A percentile compares a stretch with the other conserved stretches of the same genome.
These are phyloP conservation scores for Sclerotinia glacialis DNA, from an alignment of 2,329 filamentous ascomycete genomes.

Conservation along the genomic window DNA sequence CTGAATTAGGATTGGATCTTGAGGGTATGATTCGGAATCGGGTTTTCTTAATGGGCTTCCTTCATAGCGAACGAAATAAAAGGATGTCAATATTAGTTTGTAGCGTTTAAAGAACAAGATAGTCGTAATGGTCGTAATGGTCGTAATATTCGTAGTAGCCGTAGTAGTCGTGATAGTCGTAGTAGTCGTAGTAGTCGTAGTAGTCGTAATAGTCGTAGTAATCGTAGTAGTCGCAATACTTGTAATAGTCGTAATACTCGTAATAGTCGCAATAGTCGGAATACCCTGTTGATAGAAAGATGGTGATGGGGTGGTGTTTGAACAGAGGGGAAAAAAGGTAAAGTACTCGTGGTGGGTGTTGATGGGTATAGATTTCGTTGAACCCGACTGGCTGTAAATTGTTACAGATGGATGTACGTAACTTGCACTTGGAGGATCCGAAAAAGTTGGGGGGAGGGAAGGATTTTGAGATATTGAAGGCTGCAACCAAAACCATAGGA, in stretches of 20 bases:
- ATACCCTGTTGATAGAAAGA: neutral
- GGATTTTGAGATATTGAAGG: neutral
- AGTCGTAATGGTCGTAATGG: neutral
- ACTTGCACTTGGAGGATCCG: neutral
- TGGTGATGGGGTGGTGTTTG: neutral
- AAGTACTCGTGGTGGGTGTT: neutral
- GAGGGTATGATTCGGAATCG: conserved; percentile 9
- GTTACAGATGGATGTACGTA: too few species aligned
- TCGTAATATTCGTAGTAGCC: too few species aligned
- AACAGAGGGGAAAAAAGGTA: neutral
- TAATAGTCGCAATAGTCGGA: neutral
- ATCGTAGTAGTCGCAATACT: too few species aligned
- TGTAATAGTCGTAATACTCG: too few species aligned
- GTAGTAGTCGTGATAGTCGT: neutral
- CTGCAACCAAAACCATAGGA: neutral
- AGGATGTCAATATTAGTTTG: neutral
- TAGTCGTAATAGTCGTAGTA: too few species aligned
- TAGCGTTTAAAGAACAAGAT: neutral
- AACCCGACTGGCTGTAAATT: conserved; percentile 3
- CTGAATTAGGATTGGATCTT: conserved; percentile 22
- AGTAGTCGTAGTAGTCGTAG: too few species aligned
- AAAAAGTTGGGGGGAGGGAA: neutral
- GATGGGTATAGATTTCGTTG: neutral
- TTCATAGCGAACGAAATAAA: conserved; percentile 21
- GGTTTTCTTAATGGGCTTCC: conserved; percentile 18